These are phyloP conservation scores for Hyphodiscus sp. DNA, from an alignment of 2,329 filamentous ascomycete species.

Conservation along the genomic window DNA sequence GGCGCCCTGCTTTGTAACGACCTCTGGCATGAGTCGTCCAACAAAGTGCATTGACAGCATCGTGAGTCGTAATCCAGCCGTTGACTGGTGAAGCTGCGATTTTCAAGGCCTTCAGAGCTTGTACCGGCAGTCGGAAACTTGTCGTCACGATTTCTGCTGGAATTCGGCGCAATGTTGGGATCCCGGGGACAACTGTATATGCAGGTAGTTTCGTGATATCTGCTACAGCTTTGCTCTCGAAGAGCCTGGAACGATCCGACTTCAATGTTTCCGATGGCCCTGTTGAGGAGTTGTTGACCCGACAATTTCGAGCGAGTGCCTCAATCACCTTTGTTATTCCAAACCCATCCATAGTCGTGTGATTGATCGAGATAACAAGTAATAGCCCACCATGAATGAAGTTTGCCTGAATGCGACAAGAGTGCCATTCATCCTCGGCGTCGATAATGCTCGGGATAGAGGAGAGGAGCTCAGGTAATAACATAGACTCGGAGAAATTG, in stretches of 20 bases:
- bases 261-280: not conserved
- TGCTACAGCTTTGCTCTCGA: not conserved
- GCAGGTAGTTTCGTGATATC: not conserved
- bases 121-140: too few relatives aligned
- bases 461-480: not conserved
- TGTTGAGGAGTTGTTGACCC: not conserved
- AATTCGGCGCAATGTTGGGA: too few relatives aligned
- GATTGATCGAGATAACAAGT: not conserved
- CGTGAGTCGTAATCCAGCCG: too few relatives aligned
- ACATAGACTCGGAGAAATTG: not conserved
- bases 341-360: not conserved
- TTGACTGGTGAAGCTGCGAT: too few relatives aligned
- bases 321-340: not conserved
- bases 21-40: too few relatives aligned
- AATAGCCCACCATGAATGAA: not conserved
- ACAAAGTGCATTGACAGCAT: too few relatives aligned
- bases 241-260: not conserved
- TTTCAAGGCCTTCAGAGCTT: too few relatives aligned
- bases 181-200: too few relatives aligned
- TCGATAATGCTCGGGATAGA: not conserved
- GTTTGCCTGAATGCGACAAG: not conserved
- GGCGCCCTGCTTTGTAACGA: not conserved
- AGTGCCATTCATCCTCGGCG: not conserved
- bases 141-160: too few relatives aligned
- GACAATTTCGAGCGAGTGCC: not conserved